Percentiles rank a stretch among this genome's conserved stretches.
These are phyloP conservation scores for Pleurotus giganteus DNA, from an alignment of 768 basidiomycete genomes.

Conservation along the genomic window DNA sequence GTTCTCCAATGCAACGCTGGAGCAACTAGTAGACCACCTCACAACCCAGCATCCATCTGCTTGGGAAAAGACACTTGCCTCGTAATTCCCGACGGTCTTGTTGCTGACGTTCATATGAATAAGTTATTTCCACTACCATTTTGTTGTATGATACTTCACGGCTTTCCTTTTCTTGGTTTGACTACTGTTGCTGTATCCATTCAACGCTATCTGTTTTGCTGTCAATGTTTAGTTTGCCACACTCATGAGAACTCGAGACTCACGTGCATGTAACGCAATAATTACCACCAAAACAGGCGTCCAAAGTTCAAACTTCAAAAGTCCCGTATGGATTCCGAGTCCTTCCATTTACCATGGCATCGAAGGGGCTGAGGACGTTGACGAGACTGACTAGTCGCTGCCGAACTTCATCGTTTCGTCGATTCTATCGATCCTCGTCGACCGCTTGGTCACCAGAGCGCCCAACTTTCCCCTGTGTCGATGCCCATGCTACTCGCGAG, in stretches of 20 bases:
- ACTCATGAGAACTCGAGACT: neutral
- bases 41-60: conserved; percentile 43
- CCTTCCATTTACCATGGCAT: neutral
- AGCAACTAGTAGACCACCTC: conserved; percentile 49
- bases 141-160: neutral
- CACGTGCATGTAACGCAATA: neutral
- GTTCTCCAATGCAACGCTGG: conserved; percentile 35
- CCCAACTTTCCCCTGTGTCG: conserved; percentile 72
- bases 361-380: neutral
- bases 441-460: conserved; percentile 1
- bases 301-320: neutral
- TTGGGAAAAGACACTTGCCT: conserved; percentile 42
- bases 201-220: neutral
- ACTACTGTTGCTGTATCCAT: neutral
- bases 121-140: neutral
- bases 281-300: neutral
- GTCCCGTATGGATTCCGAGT: no score
- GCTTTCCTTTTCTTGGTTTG: neutral
- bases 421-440: neutral
- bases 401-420: neutral
- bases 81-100: conserved; percentile 11
- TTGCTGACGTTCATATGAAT: neutral
- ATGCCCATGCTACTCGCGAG: conserved; percentile 73
- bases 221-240: neutral
- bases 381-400: neutral